phyloP scores from a whole-genome alignment of 2,329 filamentous ascomycete genomes.

The Sporothrix inflata region DNA sequence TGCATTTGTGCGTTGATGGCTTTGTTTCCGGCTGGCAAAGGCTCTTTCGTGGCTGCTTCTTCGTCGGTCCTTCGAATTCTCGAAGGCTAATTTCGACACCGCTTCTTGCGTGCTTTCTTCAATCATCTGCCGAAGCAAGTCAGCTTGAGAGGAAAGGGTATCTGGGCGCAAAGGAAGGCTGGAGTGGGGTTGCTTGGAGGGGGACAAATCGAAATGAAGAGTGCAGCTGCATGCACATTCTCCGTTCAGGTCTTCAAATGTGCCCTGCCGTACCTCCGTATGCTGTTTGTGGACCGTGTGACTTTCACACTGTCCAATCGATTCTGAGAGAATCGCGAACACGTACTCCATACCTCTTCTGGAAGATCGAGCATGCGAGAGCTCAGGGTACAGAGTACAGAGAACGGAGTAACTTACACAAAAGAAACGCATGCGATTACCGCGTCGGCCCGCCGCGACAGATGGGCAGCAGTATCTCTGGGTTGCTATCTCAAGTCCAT shows the following conservation, averaged over 20 bases:
- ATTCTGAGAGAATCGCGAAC: background rate
- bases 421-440: background rate
- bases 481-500: background rate
- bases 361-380: background rate
- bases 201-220: background rate
- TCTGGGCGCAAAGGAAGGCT: background rate
- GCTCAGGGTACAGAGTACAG: background rate
- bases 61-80: background rate
- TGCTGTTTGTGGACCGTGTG: background rate
- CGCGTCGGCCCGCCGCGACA: background rate
- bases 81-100: conserved; percentile 1
- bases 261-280: background rate
- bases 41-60: background rate
- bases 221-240: background rate
- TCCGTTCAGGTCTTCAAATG: background rate
- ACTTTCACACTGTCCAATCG: background rate
- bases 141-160: background rate
- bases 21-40: background rate
- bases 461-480: background rate
- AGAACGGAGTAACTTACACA: background rate
- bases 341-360: background rate
- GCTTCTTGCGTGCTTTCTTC: conserved; percentile 10
- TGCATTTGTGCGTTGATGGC: background rate
- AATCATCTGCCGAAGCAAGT: conserved; percentile 7
- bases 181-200: background rate